Conservation (phyloP, 345 rosid species). For the Rhodamnia rubescens region DNA sequence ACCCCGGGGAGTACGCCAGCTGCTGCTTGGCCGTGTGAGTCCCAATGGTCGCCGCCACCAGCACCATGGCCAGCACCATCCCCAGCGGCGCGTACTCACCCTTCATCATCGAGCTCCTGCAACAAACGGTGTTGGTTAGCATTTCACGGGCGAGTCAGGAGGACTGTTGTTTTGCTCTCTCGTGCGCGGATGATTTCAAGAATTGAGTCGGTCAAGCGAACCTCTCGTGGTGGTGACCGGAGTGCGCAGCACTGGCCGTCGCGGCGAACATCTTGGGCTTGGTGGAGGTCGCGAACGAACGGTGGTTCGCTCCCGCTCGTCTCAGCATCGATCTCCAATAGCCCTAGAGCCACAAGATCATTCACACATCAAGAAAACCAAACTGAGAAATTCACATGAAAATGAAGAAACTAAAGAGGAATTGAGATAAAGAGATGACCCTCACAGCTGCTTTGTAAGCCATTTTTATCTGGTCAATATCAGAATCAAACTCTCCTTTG, state of each 20-base stretch:
- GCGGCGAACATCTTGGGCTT: constrained; percentile 8
- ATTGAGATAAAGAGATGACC: background rate
- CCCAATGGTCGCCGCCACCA: constrained; percentile 35
- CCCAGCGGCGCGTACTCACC: constrained; percentile 22
- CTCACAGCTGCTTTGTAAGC: constrained; percentile 31
- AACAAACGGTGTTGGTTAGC: background rate
- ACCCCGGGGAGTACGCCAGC: constrained; percentile 41
- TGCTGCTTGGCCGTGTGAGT: constrained; percentile 49
- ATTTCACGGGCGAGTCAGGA: too few relatives aligned
- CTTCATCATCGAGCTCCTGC: background rate
- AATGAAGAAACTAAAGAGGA: background rate
- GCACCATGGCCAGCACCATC: constrained; percentile 37
- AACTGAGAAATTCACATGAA: background rate
- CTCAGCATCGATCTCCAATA: constrained; percentile 22
- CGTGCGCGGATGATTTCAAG: background rate
- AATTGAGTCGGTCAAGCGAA: background rate
- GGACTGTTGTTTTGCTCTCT: background rate
- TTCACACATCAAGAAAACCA: background rate
- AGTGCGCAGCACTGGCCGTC: constrained; percentile 14
- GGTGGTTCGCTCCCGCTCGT: constrained; percentile 8
- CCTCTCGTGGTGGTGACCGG: constrained; percentile 1
- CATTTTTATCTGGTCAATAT: constrained; percentile 10
- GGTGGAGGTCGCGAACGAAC: constrained; percentile 26
- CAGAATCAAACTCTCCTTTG: background rate
- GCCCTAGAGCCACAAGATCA: constrained; percentile 13